A percentile compares a stretch with the other conserved stretches of the same genome.
These are phyloP conservation scores for Galerina sulciceps DNA, from an alignment of 768 basidiomycete species.

Conservation along the genomic window DNA sequence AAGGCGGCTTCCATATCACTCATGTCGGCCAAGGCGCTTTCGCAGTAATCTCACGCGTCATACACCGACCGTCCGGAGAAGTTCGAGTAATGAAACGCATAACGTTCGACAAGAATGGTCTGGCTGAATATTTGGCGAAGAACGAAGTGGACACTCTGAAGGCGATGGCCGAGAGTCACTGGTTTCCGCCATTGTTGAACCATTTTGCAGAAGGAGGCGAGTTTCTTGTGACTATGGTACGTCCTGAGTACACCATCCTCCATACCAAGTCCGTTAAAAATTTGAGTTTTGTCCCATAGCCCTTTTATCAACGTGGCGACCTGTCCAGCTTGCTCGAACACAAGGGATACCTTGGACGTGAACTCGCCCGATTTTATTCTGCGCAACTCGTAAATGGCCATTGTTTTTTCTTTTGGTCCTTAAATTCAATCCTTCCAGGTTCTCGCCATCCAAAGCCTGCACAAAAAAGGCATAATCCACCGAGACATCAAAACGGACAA, in stretches of 20 bases:
- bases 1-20: slow-evolving; percentile 26
- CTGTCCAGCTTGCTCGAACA: slow-evolving; percentile 25
- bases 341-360: slow-evolving; percentile 25
- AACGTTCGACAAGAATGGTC: slow-evolving; percentile 24
- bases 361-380: slow-evolving; percentile 29
- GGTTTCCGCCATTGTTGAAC: slow-evolving; percentile 29
- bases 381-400: slow-evolving; percentile 28
- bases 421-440: slow-evolving; percentile 21
- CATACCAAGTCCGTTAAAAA: background rate
- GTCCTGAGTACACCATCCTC: background rate
- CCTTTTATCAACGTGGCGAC: slow-evolving; percentile 29
- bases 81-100: slow-evolving; percentile 31
- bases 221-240: slow-evolving; percentile 28
- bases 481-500: slow-evolving; percentile 42
- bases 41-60: slow-evolving; percentile 27
- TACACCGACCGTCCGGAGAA: slow-evolving; percentile 23
- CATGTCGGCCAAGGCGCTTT: slow-evolving; percentile 29
- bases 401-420: background rate
- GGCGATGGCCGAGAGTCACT: slow-evolving; percentile 24
- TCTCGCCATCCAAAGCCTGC: slow-evolving; percentile 34
- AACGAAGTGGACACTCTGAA: slow-evolving; percentile 26
- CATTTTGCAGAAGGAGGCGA: slow-evolving; percentile 26
- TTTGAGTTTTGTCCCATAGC: slow-evolving; percentile 13
- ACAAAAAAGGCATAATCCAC: slow-evolving; percentile 37
- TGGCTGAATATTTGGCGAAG: slow-evolving; percentile 28